Percentiles rank a stretch among this genome's conserved stretches.
Evolutionary conservation across 495 filamentous ascomycete species (phyloP).

Genomic region (Jackrogersella multiformis): DNA sequence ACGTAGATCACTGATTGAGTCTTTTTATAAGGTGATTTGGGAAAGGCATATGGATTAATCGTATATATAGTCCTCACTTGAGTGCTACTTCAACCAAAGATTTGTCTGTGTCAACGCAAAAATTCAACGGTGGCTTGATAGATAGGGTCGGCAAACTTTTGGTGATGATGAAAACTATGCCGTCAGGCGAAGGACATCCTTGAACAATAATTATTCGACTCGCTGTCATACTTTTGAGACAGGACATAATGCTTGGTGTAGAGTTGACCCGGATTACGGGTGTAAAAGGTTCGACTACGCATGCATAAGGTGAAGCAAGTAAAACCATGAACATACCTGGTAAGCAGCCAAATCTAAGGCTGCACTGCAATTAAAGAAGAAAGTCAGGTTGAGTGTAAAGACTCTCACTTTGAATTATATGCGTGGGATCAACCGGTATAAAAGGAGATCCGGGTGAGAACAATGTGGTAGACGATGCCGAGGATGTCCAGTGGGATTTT

Average conservation of each 20-base stretch:
- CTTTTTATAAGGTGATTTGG: neutral
- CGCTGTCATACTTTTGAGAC: neutral
- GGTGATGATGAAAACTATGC: neutral
- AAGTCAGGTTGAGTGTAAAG: neutral
- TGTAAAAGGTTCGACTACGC: neutral
- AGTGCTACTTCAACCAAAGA: neutral
- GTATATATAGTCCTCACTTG: conserved; percentile 4
- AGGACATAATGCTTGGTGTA: neutral
- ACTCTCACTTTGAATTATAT: neutral
- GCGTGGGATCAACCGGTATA: neutral
- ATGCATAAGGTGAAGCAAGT: neutral
- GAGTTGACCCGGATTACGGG: neutral
- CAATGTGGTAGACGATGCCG: neutral
- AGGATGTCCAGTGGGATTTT: conserved; percentile 1
- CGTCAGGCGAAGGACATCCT: neutral
- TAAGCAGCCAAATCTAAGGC: neutral
- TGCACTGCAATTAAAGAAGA: neutral
- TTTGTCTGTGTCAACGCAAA: neutral
- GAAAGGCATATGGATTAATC: neutral
- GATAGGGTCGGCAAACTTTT: too few species aligned
- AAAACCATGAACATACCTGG: conserved; percentile 17
- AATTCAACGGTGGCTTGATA: neutral
- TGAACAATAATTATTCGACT: neutral
- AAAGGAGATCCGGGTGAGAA: neutral
- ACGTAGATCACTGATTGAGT: neutral